Conservation (phyloP, 2,329 filamentous ascomycete species). For the Sphaerulina vaccinii region DNA sequence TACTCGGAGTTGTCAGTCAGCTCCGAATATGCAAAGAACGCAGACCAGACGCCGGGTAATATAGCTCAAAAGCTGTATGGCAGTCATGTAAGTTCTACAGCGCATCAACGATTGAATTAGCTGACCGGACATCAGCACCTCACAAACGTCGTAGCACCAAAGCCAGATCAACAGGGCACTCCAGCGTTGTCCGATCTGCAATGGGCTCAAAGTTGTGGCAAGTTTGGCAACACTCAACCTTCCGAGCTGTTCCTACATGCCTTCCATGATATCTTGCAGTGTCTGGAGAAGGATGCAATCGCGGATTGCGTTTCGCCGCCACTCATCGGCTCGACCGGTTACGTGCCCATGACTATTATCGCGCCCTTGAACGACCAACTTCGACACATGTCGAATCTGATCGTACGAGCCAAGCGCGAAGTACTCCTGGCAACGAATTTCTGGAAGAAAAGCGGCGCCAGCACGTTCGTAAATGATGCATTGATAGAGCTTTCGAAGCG, state of each 20-base stretch:
- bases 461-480: conserved; percentile 65
- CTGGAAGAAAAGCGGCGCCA: conserved; percentile 69
- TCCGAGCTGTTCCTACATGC: conserved; percentile 68
- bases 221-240: conserved; percentile 63
- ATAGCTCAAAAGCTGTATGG: conserved; percentile 30
- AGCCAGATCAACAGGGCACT: conserved; percentile 14
- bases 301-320: conserved; percentile 58
- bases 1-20: conserved; percentile 27
- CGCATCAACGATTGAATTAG: neutral
- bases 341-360: conserved; percentile 58
- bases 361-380: conserved; percentile 68
- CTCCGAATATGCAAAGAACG: conserved; percentile 28
- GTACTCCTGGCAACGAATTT: conserved; percentile 74
- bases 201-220: conserved; percentile 60
- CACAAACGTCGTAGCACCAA: conserved; percentile 22
- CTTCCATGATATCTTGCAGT: conserved; percentile 63
- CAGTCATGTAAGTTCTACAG: conserved; percentile 21
- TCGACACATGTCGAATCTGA: conserved; percentile 73
- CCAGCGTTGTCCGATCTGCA: conserved; percentile 40
- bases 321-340: conserved; percentile 61
- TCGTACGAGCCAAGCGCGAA: conserved; percentile 69
- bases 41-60: conserved; percentile 28
- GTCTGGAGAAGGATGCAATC: conserved; percentile 53
- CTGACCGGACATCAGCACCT: conserved; percentile 22
- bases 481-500: conserved; percentile 67